These are phyloP conservation scores for Penicillium turbatum DNA, from an alignment of 495 filamentous ascomycete species.

Conservation along the genomic window DNA sequence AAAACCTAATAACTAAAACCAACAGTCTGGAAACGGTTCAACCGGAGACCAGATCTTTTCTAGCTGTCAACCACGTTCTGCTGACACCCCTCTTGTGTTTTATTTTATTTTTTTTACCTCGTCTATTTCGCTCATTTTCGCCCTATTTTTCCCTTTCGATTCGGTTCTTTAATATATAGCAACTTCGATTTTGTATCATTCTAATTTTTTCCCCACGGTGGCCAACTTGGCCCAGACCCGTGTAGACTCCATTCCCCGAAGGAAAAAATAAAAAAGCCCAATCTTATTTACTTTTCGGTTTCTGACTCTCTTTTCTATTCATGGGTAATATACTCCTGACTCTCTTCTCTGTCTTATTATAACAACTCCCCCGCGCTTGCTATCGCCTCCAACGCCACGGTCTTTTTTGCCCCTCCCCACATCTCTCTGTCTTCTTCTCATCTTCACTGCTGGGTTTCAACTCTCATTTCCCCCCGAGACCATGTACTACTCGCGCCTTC, in stretches of 20 bases:
- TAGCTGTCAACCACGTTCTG: constrained; percentile 14
- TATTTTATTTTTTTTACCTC: too few species aligned
- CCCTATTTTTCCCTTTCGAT: constrained; percentile 1
- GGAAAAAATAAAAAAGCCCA: not conserved
- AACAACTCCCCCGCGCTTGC: constrained; percentile 15
- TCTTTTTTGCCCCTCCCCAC: constrained; percentile 12
- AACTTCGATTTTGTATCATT: constrained; percentile 9
- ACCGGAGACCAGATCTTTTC: not conserved
- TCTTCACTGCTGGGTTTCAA: not conserved
- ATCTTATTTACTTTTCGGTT: constrained; percentile 6
- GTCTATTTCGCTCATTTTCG: not conserved
- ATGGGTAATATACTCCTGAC: not conserved
- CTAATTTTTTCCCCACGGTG: constrained; percentile 8
- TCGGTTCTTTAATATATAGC: constrained; percentile 5
- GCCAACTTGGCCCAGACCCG: constrained; percentile 6
- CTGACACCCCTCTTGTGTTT: not conserved
- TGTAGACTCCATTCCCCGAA: constrained; percentile 10
- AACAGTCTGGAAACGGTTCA: not conserved
- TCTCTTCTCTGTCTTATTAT: constrained; percentile 1
- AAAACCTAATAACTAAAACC: not conserved
- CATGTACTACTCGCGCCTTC: constrained; percentile 24
- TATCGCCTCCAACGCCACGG: constrained; percentile 21
- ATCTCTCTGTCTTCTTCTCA: not conserved
- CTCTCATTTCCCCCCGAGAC: constrained; percentile 8
- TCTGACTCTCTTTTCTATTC: constrained; percentile 2